Conservation (phyloP, 345 rosid species). For the Raphanus sativus region DNA sequence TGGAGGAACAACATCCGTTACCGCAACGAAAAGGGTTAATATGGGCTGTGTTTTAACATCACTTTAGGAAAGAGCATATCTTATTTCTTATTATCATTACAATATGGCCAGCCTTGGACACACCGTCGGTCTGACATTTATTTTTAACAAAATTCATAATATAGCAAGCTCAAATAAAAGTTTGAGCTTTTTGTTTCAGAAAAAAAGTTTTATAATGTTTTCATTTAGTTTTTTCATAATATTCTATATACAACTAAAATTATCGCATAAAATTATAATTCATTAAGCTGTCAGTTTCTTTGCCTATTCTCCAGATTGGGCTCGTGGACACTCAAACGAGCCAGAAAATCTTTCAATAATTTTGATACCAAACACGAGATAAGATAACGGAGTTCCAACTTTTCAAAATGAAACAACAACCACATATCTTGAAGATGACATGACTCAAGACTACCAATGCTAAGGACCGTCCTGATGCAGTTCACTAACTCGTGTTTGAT, state of each 20-base stretch:
- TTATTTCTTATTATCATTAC: too few relatives aligned
- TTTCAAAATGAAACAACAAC: not conserved
- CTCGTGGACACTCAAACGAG: not conserved
- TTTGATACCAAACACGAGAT: not conserved
- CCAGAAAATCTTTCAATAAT: not conserved
- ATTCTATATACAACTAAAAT: not conserved
- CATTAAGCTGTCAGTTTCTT: not conserved
- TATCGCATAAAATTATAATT: too few relatives aligned
- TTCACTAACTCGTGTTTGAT: constrained; percentile 14
- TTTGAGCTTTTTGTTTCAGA: too few relatives aligned
- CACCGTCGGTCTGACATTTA: too few relatives aligned
- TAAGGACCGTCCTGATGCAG: constrained; percentile 16
- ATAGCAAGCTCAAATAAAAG: too few relatives aligned
- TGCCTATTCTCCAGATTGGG: constrained; percentile 21
- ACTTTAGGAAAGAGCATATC: constrained; percentile 32
- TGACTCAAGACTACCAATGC: constrained; percentile 34
- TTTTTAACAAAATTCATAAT: too few relatives aligned
- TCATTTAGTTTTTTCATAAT: not conserved
- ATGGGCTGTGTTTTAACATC: constrained; percentile 75
- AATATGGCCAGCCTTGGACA: too few relatives aligned
- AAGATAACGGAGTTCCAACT: not conserved
- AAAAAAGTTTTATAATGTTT: too few relatives aligned
- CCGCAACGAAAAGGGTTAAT: constrained; percentile 57
- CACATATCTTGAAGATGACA: constrained; percentile 27
- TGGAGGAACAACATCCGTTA: constrained; percentile 75